Evolutionary conservation across 1,284 basidiomycete species (phyloP), one percentile per base, ranked within the genome.

Genomic region (Veloboletus limbatus): DNA sequence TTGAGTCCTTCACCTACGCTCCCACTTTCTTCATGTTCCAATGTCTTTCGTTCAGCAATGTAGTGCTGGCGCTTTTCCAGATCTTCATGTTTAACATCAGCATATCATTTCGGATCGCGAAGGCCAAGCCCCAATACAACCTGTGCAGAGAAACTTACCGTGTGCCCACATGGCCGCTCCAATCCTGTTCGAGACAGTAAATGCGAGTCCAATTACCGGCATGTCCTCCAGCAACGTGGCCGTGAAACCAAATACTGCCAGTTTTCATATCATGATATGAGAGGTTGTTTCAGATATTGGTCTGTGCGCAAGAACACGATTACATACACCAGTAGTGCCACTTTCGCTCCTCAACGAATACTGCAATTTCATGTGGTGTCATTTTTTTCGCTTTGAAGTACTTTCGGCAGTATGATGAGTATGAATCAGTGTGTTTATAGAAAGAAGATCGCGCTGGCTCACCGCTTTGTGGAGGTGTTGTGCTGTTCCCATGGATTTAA

Each of bases 91-190:
- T 37, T 6, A 20, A 8, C 10, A 30, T 47, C 17, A 34, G 49
- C 43, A 34, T 8, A 54, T 33, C 8, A 34, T 38, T 14, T 40
- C 13, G 17, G 33, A 52, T 24, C 4, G 8, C 9, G 3, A 2
- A 11, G n/a, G n/a, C n/a, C n/a, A n/a, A n/a, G n/a, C n/a, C n/a
- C n/a, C n/a, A n/a, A n/a, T n/a, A n/a, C n/a, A n/a, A n/a, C n/a
- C n/a, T n/a, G n/a, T n/a, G n/a, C 6, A 17, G 21, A 35, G 27
- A 25, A 14, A 68, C 77, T 18, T 56, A 88, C 86, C 88, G 56
- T 86, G 80, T 7, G 87, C 86, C 89, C 90, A 93, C 92, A 95
- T 94, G 1, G 89, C 90, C 2, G 89, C 88, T 3, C 92, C 92
- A 22, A 94, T 79, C 10, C 88, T 75, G 62, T 94, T 94, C 0